phyloP scores from a whole-genome alignment of 1,284 basidiomycete genomes.

The Rhodotorula sp. region DNA sequence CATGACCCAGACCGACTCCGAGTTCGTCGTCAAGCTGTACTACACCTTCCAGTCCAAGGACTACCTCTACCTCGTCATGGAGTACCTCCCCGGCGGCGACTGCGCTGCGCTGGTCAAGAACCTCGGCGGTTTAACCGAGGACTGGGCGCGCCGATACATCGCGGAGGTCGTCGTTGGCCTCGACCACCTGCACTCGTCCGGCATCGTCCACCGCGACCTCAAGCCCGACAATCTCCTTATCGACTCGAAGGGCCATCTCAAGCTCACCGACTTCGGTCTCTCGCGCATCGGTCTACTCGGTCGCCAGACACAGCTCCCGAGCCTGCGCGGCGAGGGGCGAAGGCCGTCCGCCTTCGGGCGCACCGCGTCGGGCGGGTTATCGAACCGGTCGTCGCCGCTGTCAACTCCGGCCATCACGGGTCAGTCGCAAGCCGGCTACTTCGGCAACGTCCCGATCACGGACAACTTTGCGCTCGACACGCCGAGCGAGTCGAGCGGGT shows the following conservation, averaged over 20 bases:
- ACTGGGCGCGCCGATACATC: slow-evolving; percentile 95
- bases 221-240: slow-evolving; percentile 98
- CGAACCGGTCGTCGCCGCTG: slow-evolving; percentile 34
- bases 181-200: slow-evolving; percentile 90
- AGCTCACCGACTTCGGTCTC: slow-evolving; percentile 96
- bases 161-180: slow-evolving; percentile 94
- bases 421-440: slow-evolving; percentile 39
- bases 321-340: slow-evolving; percentile 65
- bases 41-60: slow-evolving; percentile 56
- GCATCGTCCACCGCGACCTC: slow-evolving; percentile 97
- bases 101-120: slow-evolving; percentile 96
- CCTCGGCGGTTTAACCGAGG: slow-evolving; percentile 87
- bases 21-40: slow-evolving; percentile 66
- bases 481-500: slow-evolving; percentile 75
- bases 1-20: slow-evolving; percentile 98
- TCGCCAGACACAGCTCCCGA: slow-evolving; percentile 72
- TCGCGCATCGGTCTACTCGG: slow-evolving; percentile 96
- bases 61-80: slow-evolving; percentile 56
- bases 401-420: slow-evolving; percentile 32
- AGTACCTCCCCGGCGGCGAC: slow-evolving; percentile 81
- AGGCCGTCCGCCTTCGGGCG: slow-evolving; percentile 21
- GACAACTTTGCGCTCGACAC: slow-evolving; percentile 43
- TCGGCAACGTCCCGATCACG: slow-evolving; percentile 39
- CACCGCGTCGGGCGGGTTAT: slow-evolving; percentile 29
- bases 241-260: slow-evolving; percentile 92